Base-by-base conservation (phyloP, 2,329 filamentous ascomycete genomes). In the Aspergillus sp. region DNA sequence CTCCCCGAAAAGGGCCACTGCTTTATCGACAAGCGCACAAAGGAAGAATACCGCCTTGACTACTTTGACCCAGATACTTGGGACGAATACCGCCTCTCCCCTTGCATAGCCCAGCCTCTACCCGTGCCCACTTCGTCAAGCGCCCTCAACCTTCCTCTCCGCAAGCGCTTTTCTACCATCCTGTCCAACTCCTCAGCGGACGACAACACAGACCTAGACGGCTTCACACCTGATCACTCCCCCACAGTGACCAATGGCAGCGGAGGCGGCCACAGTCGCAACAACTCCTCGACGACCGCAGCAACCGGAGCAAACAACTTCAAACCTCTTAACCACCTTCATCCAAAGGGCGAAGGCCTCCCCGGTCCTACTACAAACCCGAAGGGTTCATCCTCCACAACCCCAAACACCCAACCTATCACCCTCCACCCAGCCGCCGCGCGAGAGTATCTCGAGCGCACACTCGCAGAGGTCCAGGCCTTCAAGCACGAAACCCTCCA, bases 1-100 rank as follows among this genome's bases (percentile, higher is more conserved):
- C 81, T 98, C 0, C 93, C 93, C 0, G 88, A 96, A 56, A 88
- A 95, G 64, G 92, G 92, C 0, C 87, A 86, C 68, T 96, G 92
- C 74, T 98, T 96, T 71, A 81, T 96, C 66, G 88, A 97, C 76
- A 91, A 88, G 66, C 74, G 86, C 43, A 95, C 91, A 0, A 88
- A 88, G 59, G 88, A 96, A 68, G 83, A 89, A 62, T 96, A 93
- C 67, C 86, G 82, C 0, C 82, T 97, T 39, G 87, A 97, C 72
- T 96, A 96, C 71, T 96, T 92, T 74, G 82, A 93, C 66, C 78
- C 86, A 0, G 80, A 90, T 13, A 85, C 86, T 52, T 98, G 93
- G 93, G 84, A 89, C 54, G 88, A 89, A 60, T 86, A 91, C 71
- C 83, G 86, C 30, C 81, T 91, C 8, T 93, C 90, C 2, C 93